These are phyloP conservation scores for Craspedostauros australis DNA, from an alignment of 108 stramenopile genomes.

Conservation along the genomic window DNA sequence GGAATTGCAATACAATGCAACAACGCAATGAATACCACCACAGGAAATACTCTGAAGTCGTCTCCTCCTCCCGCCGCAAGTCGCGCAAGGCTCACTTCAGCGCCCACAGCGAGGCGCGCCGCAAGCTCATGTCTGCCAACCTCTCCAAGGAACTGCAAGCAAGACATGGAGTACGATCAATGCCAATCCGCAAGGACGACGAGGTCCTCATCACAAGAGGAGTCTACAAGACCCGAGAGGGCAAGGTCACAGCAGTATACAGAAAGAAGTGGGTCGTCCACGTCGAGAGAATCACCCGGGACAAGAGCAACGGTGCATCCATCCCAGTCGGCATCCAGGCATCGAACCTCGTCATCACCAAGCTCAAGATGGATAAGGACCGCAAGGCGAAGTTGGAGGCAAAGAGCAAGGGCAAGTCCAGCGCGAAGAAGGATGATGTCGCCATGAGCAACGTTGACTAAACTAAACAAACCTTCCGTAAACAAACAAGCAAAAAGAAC, in stretches of 20 bases:
- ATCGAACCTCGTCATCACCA: conserved; percentile 94
- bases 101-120: conserved; percentile 88
- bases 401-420: conserved; percentile 82
- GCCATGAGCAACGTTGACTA: conserved; percentile 98
- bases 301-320: conserved; percentile 93
- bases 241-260: conserved; percentile 93
- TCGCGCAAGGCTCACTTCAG: conserved; percentile 98
- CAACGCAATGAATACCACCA: no score
- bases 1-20: no score
- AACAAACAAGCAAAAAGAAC: neutral
- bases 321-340: conserved; percentile 94
- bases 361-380: conserved; percentile 99
- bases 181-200: conserved; percentile 98
- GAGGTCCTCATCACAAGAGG: conserved; percentile 97
- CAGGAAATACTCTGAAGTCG: no score
- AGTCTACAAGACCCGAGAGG: conserved; percentile 95
- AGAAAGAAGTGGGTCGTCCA: conserved; percentile 98
- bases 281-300: conserved; percentile 94
- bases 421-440: conserved; percentile 60
- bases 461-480: conserved; percentile 7
- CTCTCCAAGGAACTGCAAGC: conserved; percentile 98
- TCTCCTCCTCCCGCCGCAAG: conserved; percentile 95
- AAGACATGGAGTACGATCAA: conserved; percentile 95
- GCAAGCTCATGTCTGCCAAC: conserved; percentile 93
- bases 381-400: conserved; percentile 94